Conservation (phyloP, 257 asterid species). For the Sherardia arvensis region DNA sequence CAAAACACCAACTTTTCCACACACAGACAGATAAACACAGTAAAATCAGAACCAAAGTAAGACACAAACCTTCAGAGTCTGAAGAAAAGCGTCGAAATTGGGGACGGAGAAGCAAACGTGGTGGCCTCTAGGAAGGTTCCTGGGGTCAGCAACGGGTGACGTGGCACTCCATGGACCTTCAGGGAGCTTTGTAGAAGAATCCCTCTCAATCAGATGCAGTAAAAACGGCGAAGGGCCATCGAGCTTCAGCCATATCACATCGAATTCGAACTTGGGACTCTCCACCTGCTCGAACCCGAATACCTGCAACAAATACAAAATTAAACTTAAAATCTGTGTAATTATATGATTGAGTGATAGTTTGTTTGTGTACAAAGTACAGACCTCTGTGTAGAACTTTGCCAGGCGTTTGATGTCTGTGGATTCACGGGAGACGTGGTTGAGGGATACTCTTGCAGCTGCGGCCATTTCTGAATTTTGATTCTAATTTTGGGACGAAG, state of each 20-base stretch:
- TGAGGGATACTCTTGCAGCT: conserved; percentile 56
- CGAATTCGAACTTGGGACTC: conserved; percentile 55
- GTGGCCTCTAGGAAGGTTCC: conserved; percentile 63
- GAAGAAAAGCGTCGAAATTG: conserved; percentile 55
- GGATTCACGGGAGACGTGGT: conserved; percentile 78
- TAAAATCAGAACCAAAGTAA: not conserved
- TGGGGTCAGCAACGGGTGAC: conserved; percentile 47
- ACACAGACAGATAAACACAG: not conserved
- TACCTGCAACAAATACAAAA: conserved; percentile 24
- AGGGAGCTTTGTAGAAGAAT: conserved; percentile 57
- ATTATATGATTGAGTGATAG: not conserved
- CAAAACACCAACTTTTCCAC: not conserved
- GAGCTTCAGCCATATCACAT: conserved; percentile 74
- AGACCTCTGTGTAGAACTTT: conserved; percentile 65
- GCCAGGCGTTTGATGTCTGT: conserved; percentile 65
- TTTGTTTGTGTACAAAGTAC: not conserved
- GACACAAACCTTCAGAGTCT: conserved; percentile 45
- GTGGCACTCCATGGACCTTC: conserved; percentile 70
- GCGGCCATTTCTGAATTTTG: conserved; percentile 53
- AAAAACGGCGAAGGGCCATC: conserved; percentile 34
- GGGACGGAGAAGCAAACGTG: conserved; percentile 71
- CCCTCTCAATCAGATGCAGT: conserved; percentile 84
- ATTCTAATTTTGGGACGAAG: too few species aligned
- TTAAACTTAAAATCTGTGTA: not conserved
- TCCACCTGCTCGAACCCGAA: conserved; percentile 80